Evolutionary conservation across 805 yeast species (phyloP).

Genomic region (Yamadazyma takamatsuzukensis): DNA sequence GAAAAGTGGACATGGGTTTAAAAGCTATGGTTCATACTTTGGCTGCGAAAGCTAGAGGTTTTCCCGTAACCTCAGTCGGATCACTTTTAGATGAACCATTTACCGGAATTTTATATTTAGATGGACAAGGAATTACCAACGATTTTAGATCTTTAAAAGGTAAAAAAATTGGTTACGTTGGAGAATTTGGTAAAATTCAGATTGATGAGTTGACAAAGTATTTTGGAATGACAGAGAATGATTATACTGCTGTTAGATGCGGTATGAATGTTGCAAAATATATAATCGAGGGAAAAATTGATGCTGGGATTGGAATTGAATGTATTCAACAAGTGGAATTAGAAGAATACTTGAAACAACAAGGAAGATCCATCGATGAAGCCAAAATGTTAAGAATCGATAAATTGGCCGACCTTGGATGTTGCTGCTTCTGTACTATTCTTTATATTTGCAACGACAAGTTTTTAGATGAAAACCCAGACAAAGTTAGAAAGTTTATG

Average conservation of each 20-base stretch:
- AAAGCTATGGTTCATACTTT: constrained; percentile 60
- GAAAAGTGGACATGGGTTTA: constrained; percentile 56
- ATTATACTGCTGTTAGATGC: constrained; percentile 55
- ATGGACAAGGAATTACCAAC: constrained; percentile 47
- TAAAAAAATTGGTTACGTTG: constrained; percentile 53
- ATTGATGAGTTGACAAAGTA: constrained; percentile 53
- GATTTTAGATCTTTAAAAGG: constrained; percentile 53
- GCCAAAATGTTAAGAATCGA: constrained; percentile 58
- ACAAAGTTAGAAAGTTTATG: constrained; percentile 42
- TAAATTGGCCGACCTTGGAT: constrained; percentile 52
- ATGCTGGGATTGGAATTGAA: constrained; percentile 58
- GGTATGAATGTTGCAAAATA: constrained; percentile 59
- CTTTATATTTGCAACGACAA: constrained; percentile 51
- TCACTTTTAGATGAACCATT: constrained; percentile 56
- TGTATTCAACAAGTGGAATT: constrained; percentile 58
- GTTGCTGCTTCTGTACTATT: constrained; percentile 58
- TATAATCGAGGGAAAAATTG: constrained; percentile 52
- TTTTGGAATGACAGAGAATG: constrained; percentile 53
- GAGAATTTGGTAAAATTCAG: constrained; percentile 58
- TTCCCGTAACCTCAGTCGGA: constrained; percentile 53
- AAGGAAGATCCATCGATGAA: constrained; percentile 42
- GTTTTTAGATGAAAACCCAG: constrained; percentile 45
- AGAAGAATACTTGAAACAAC: constrained; percentile 43
- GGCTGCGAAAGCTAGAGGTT: constrained; percentile 58
- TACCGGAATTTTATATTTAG: constrained; percentile 51